Percentiles rank a stretch among this genome's conserved stretches.
phyloP scores from a whole-genome alignment of 2,329 filamentous ascomycete species.

The Cadophora sp. region DNA sequence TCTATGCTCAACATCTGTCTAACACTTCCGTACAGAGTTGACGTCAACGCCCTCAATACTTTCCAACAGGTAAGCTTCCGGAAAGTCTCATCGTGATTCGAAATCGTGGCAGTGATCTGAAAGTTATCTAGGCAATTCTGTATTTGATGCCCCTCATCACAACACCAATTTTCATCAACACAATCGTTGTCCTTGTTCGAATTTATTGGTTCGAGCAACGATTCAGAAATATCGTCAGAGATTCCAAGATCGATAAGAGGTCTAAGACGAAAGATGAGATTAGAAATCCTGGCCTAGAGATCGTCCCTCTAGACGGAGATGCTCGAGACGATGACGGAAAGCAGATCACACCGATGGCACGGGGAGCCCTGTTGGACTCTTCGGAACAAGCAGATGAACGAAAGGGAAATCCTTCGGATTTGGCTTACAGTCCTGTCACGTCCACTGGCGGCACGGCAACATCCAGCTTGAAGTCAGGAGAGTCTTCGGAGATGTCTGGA shows the following conservation, averaged over 20 bases:
- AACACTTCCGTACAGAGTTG: constrained; percentile 44
- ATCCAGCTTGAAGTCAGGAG: constrained; percentile 60
- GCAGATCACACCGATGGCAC: background rate
- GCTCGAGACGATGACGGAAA: constrained; percentile 36
- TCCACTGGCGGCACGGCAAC: constrained; percentile 74
- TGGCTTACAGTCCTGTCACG: constrained; percentile 72
- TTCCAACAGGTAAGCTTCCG: constrained; percentile 73
- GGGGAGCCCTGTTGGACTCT: background rate
- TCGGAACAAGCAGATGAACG: background rate
- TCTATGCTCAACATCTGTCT: background rate
- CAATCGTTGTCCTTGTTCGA: constrained; percentile 87
- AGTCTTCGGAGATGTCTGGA: constrained; percentile 51
- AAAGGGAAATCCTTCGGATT: background rate
- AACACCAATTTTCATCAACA: constrained; percentile 85
- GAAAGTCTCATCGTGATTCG: background rate
- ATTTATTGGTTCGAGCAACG: constrained; percentile 98
- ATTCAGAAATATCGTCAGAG: constrained; percentile 82
- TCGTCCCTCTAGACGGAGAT: constrained; percentile 55
- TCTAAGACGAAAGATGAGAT: constrained; percentile 65
- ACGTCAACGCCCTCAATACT: constrained; percentile 70
- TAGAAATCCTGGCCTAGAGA: constrained; percentile 54
- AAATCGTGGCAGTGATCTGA: constrained; percentile 41
- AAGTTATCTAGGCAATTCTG: constrained; percentile 74
- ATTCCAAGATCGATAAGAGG: constrained; percentile 72
- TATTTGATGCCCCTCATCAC: constrained; percentile 75